Conservation (phyloP, 148 eudicot species). For the Nepenthes mirabilis region DNA sequence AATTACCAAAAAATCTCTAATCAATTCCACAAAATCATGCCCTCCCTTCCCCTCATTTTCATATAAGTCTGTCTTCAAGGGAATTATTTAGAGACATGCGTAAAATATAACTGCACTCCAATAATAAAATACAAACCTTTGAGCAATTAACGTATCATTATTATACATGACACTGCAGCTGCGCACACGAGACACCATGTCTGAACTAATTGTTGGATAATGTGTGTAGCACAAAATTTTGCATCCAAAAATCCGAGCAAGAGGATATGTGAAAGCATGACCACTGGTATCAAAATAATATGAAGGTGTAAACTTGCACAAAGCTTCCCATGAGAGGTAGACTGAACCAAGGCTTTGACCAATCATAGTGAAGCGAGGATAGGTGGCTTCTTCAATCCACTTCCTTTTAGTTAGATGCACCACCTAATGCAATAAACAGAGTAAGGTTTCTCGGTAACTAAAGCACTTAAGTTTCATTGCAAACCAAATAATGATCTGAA, state of each 20-base stretch:
- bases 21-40: background rate
- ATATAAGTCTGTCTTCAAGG: background rate
- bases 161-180: conserved; percentile 75
- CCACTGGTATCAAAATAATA: conserved; percentile 96
- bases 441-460: background rate
- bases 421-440: conserved; percentile 36
- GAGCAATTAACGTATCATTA: conserved; percentile 62
- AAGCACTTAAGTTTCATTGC: no score
- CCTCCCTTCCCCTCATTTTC: background rate
- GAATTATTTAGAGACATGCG: background rate
- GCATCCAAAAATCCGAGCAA: conserved; percentile 88
- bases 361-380: conserved; percentile 96
- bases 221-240: conserved; percentile 89
- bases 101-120: background rate
- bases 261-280: conserved; percentile 88
- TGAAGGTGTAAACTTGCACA: conserved; percentile 59
- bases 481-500: no score
- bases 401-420: conserved; percentile 80
- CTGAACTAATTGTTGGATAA: conserved; percentile 95
- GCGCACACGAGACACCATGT: conserved; percentile 87
- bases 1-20: background rate
- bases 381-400: conserved; percentile 93
- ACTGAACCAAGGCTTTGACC: conserved; percentile 96
- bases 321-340: conserved; percentile 89
- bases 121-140: conserved; percentile 40